Percentiles rank a stretch among this genome's conserved stretches.
phyloP scores from a whole-genome alignment of 257 asterid genomes.

The Solanum bulbocastanum region DNA sequence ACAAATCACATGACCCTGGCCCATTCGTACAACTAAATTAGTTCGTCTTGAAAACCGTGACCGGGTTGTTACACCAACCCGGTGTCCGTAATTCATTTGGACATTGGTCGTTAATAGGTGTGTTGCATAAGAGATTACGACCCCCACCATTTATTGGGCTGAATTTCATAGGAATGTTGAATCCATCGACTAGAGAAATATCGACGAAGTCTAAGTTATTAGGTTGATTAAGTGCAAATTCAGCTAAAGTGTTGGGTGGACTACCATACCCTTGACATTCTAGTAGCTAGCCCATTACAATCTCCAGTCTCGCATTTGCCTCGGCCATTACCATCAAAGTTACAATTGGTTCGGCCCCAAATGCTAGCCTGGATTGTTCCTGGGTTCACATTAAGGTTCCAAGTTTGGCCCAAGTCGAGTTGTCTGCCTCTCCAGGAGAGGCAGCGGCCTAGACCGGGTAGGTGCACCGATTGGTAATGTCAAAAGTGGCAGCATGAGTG shows the following conservation, averaged over 20 bases:
- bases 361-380: constrained; percentile 7
- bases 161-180: constrained; percentile 14
- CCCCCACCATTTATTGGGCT: background rate
- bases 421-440: constrained; percentile 7
- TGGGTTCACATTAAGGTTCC: constrained; percentile 10
- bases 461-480: constrained; percentile 6
- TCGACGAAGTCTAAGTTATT: constrained; percentile 12
- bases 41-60: constrained; percentile 11
- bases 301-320: constrained; percentile 19
- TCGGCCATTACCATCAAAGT: constrained; percentile 4
- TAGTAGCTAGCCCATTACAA: background rate
- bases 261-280: constrained; percentile 9
- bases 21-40: constrained; percentile 37
- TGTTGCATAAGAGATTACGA: constrained; percentile 16
- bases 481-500: constrained; percentile 13
- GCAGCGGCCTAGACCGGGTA: constrained; percentile 24
- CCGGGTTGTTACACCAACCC: constrained; percentile 33
- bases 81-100: constrained; percentile 23
- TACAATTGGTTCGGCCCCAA: constrained; percentile 22
- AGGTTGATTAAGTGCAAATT: constrained; percentile 12
- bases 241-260: constrained; percentile 16
- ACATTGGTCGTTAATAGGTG: constrained; percentile 24
- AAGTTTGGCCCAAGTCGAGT: constrained; percentile 1
- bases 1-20: constrained; percentile 24
- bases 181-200: constrained; percentile 17